These are phyloP conservation scores for Moesziomyces sp. DNA, from an alignment of 1,284 basidiomycete genomes.

Conservation along the genomic window DNA sequence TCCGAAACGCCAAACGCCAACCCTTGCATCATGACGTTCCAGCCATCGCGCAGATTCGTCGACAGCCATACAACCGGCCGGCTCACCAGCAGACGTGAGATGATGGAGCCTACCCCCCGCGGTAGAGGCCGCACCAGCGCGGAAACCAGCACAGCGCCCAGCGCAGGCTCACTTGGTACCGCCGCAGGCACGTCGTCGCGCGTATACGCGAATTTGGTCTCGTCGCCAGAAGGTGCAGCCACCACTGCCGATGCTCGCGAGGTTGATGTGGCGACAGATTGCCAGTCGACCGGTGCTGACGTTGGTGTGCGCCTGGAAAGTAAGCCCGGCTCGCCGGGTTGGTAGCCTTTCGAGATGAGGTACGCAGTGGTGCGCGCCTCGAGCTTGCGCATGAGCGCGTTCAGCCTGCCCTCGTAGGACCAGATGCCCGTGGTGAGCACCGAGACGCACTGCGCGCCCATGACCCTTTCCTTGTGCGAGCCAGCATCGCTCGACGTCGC, in stretches of 20 bases:
- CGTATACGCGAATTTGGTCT: conserved; percentile 19
- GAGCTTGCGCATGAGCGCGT: conserved; percentile 60
- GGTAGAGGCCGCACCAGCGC: conserved; percentile 28
- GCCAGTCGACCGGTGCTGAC: conserved; percentile 16
- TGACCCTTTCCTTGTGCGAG: conserved; percentile 38
- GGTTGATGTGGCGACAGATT: conserved; percentile 11
- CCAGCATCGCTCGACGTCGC: not conserved
- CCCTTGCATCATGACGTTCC: conserved; percentile 44
- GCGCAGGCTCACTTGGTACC: conserved; percentile 11
- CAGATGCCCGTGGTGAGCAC: conserved; percentile 67
- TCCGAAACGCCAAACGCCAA: conserved; percentile 35
- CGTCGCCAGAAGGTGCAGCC: not conserved
- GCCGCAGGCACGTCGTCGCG: conserved; percentile 20
- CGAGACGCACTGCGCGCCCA: conserved; percentile 44
- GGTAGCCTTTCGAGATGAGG: conserved; percentile 36
- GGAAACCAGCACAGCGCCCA: conserved; percentile 28
- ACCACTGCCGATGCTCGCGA: not conserved
- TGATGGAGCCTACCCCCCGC: conserved; percentile 15
- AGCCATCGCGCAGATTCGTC: conserved; percentile 39
- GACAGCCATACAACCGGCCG: conserved; percentile 35
- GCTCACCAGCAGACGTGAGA: conserved; percentile 7
- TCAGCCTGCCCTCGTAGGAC: conserved; percentile 62
- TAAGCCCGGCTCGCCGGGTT: conserved; percentile 39
- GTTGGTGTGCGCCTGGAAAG: conserved; percentile 12
- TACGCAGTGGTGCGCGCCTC: conserved; percentile 50